Conservation (phyloP, 805 yeast genomes). For the Candida peoriensis region DNA sequence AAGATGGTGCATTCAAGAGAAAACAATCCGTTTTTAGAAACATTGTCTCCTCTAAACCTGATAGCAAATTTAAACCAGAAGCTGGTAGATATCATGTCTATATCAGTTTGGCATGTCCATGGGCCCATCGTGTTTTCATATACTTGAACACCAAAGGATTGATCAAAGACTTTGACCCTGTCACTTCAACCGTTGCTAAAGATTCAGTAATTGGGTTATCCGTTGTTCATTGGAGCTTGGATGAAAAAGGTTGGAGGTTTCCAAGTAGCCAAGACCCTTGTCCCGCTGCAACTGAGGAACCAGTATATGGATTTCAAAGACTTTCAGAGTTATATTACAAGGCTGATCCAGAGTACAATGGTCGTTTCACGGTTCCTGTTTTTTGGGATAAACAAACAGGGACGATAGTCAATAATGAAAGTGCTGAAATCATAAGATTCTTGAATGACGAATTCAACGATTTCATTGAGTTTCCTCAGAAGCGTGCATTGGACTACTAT, state of each 20-base stretch:
- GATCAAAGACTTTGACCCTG: conserved; percentile 34
- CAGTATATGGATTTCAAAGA: conserved; percentile 52
- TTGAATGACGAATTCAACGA: conserved; percentile 69
- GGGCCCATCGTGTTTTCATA: conserved; percentile 86
- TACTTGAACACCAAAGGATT: conserved; percentile 72
- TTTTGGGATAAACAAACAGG: conserved; percentile 82
- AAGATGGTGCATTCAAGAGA: conserved; percentile 54
- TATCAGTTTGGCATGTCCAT: conserved; percentile 89
- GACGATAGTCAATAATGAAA: conserved; percentile 89
- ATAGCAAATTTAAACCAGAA: conserved; percentile 68
- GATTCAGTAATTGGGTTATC: conserved; percentile 55
- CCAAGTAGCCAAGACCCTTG: conserved; percentile 38
- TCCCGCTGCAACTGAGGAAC: conserved; percentile 48
- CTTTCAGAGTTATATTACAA: conserved; percentile 69
- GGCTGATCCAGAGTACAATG: conserved; percentile 70
- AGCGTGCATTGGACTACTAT: conserved; percentile 52
- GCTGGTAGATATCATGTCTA: conserved; percentile 79
- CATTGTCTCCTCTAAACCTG: conserved; percentile 49
- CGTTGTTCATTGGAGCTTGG: conserved; percentile 91
- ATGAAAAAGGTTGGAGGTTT: conserved; percentile 85
- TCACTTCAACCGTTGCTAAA: conserved; percentile 22
- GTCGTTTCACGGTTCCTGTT: conserved; percentile 89
- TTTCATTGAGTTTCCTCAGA: conserved; percentile 40
- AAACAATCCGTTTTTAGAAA: conserved; percentile 58
- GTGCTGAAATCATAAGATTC: conserved; percentile 84